Conservation (phyloP, 192 early-diverging fungal genomes). For the Entomortierella parvispora region DNA sequence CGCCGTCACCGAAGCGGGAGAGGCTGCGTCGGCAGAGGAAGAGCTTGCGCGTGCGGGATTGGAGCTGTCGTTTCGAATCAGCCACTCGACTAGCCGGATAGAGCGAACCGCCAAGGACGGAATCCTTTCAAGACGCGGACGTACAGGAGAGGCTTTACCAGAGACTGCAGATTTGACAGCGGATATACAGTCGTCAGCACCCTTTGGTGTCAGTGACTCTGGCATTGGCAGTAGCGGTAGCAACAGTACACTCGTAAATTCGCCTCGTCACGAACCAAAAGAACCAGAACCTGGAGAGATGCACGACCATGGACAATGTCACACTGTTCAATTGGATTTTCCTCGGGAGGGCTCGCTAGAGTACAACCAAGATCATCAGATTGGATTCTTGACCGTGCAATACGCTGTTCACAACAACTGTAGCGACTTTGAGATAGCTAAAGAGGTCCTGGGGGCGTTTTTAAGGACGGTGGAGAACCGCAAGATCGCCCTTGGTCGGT, state of each 20-base stretch:
- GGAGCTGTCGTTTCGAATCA: slow-evolving; percentile 31
- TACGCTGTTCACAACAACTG: slow-evolving; percentile 43
- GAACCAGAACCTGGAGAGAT: background rate
- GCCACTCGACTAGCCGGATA: slow-evolving; percentile 20
- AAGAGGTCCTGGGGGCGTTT: slow-evolving; percentile 33
- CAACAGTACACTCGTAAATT: slow-evolving; percentile 12
- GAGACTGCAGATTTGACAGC: background rate
- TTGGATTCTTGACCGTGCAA: slow-evolving; percentile 47
- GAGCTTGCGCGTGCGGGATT: slow-evolving; percentile 30
- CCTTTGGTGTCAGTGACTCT: slow-evolving; percentile 8
- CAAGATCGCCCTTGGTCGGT: background rate
- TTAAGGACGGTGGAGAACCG: slow-evolving; percentile 19
- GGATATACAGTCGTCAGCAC: background rate
- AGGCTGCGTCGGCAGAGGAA: slow-evolving; percentile 34
- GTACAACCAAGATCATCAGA: slow-evolving; percentile 46
- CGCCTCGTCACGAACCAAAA: background rate
- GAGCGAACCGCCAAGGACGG: background rate
- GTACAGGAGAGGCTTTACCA: background rate
- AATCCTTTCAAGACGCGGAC: background rate
- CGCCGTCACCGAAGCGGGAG: slow-evolving; percentile 30
- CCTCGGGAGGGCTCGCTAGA: slow-evolving; percentile 40
- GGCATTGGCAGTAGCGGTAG: slow-evolving; percentile 12
- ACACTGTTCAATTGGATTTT: slow-evolving; percentile 41
- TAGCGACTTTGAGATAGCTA: slow-evolving; percentile 37
- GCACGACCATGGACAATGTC: slow-evolving; percentile 24